A percentile compares a stretch with the other conserved stretches of the same genome.
Conservation (phyloP, 495 filamentous ascomycete species). For the Aspergillus steynii region DNA sequence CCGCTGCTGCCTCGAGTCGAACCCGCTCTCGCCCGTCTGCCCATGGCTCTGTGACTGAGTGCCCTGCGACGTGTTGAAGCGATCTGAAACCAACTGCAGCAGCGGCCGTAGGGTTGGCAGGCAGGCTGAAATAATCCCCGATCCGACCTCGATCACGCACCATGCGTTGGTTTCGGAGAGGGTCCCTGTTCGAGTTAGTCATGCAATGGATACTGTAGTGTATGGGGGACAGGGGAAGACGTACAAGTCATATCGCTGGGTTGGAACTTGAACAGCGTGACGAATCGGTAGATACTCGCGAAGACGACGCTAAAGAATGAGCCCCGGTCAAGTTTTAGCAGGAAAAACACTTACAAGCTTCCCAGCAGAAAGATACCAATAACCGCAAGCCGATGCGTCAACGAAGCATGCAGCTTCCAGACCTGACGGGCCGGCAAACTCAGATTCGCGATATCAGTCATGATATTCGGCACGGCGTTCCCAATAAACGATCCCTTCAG, state of each 20-base stretch:
- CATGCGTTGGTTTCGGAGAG: not conserved
- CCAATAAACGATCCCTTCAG: conserved; percentile 22
- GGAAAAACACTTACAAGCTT: conserved; percentile 16
- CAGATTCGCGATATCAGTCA: conserved; percentile 31
- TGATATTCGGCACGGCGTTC: conserved; percentile 31
- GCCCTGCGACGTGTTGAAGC: not conserved
- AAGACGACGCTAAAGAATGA: not conserved
- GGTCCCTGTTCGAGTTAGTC: not conserved
- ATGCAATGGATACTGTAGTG: not conserved
- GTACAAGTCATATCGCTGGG: not conserved
- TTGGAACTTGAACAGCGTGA: not conserved
- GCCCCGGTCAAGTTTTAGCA: too few species aligned
- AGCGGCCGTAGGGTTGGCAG: conserved; percentile 10
- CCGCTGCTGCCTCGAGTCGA: not conserved
- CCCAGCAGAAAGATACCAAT: conserved; percentile 17
- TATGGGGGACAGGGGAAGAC: not conserved
- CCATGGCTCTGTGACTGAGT: not conserved
- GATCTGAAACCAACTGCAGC: not conserved
- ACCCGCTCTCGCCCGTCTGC: not conserved
- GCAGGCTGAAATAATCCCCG: conserved; percentile 5
- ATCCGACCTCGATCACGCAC: not conserved
- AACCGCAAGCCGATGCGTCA: conserved; percentile 13
- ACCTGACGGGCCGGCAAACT: conserved; percentile 14
- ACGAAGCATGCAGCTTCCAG: conserved; percentile 13
- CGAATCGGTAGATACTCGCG: not conserved